phyloP scores from a whole-genome alignment of 768 basidiomycete genomes.

The Rhizopogon sp. region DNA sequence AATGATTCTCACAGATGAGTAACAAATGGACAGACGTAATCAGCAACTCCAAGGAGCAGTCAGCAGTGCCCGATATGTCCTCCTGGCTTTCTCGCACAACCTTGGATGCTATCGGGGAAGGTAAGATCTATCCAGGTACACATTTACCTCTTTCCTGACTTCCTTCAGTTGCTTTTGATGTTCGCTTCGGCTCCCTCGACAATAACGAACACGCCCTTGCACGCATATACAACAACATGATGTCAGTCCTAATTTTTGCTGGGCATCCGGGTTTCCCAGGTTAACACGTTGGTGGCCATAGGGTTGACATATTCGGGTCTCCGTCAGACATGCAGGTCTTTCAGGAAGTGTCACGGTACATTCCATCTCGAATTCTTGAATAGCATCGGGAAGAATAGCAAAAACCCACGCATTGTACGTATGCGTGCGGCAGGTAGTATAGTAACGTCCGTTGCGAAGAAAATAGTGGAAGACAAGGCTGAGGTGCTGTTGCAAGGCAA shows the following conservation, averaged over 20 bases:
- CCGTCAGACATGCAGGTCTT: conserved; percentile 14
- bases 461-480: conserved; percentile 10
- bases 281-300: neutral
- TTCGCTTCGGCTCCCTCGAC: conserved; percentile 38
- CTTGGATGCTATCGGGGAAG: conserved; percentile 47
- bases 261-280: neutral
- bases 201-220: conserved; percentile 3
- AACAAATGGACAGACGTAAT: conserved; percentile 20
- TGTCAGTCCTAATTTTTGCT: neutral
- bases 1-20: conserved; percentile 14
- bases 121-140: conserved; percentile 16
- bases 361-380: conserved; percentile 29
- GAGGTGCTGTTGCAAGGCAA: conserved; percentile 4
- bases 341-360: conserved; percentile 23
- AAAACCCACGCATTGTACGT: conserved; percentile 11
- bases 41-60: neutral
- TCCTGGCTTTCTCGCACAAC: conserved; percentile 37
- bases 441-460: conserved; percentile 1
- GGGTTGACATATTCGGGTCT: conserved; percentile 4
- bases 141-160: neutral
- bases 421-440: neutral
- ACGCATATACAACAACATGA: conserved; percentile 2
- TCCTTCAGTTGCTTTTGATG: conserved; percentile 42
- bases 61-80: conserved; percentile 18
- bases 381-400: conserved; percentile 26